Conservation (phyloP, 2,329 filamentous ascomycete genomes). For the Colletotrichum musicola region DNA sequence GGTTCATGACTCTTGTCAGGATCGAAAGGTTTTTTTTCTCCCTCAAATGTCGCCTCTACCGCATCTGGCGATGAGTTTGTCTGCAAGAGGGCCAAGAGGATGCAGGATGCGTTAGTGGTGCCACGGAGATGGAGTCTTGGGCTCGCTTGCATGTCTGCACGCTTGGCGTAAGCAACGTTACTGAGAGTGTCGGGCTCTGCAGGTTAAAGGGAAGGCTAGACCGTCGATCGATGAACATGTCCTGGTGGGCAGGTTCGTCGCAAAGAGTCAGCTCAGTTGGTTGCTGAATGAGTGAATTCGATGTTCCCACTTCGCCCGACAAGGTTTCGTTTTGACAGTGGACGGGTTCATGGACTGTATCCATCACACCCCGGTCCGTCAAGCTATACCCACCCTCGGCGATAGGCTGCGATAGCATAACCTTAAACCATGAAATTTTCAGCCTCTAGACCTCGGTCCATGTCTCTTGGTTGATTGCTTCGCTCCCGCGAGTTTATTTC, state of each 20-base stretch:
- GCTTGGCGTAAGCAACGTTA: background rate
- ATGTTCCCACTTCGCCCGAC: background rate
- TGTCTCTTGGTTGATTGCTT: background rate
- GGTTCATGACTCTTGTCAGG: background rate
- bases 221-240: no score
- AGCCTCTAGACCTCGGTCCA: background rate
- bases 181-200: background rate
- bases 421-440: background rate
- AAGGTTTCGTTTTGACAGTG: background rate
- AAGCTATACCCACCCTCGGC: background rate
- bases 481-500: background rate
- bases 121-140: background rate
- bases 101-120: background rate
- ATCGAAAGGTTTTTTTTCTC: background rate
- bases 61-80: background rate
- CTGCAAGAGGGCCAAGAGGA: background rate
- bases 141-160: background rate
- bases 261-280: no score
- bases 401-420: slow-evolving; percentile 22
- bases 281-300: background rate
- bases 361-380: background rate
- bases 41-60: background rate
- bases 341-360: no score
- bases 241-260: no score
- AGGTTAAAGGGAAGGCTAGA: background rate